These are phyloP conservation scores for Parastagonospora avenae DNA, from an alignment of 2,329 filamentous ascomycete genomes.

Conservation along the genomic window DNA sequence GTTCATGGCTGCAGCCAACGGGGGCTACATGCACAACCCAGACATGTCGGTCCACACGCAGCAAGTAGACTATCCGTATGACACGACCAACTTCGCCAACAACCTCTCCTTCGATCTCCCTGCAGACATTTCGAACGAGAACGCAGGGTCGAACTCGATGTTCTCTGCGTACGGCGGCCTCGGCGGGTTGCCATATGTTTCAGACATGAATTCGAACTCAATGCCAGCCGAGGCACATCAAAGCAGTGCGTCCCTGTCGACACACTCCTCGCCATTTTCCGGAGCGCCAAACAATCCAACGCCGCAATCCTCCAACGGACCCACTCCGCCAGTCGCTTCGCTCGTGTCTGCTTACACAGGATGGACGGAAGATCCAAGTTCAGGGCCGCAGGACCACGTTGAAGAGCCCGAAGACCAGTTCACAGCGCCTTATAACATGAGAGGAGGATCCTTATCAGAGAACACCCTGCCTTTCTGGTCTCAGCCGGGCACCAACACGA, in stretches of 20 bases:
- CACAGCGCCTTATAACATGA: conserved; percentile 34
- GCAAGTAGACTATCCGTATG: conserved; percentile 30
- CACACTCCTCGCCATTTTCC: conserved; percentile 44
- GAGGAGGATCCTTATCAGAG: conserved; percentile 38
- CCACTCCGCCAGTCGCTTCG: conserved; percentile 40
- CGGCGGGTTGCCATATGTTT: conserved; percentile 30
- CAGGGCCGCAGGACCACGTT: conserved; percentile 23
- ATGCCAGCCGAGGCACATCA: conserved; percentile 34
- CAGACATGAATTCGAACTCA: conserved; percentile 27
- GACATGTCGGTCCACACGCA: conserved; percentile 31
- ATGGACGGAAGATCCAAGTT: conserved; percentile 41
- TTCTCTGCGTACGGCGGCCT: conserved; percentile 37
- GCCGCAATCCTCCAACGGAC: conserved; percentile 39
- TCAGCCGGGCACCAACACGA: conserved; percentile 8
- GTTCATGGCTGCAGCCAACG: conserved; percentile 43
- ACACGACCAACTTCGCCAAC: conserved; percentile 24
- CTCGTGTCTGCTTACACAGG: conserved; percentile 44
- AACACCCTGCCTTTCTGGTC: conserved; percentile 38
- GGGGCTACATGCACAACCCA: conserved; percentile 39
- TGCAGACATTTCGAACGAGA: conserved; percentile 25
- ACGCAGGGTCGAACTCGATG: conserved; percentile 25
- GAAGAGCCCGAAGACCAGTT: conserved; percentile 39
- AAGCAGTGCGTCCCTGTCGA: conserved; percentile 37
- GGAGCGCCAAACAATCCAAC: conserved; percentile 37
- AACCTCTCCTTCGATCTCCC: conserved; percentile 35